Conservation (phyloP, 352 stramenopile genomes). For the Thraustotheca clavata region DNA sequence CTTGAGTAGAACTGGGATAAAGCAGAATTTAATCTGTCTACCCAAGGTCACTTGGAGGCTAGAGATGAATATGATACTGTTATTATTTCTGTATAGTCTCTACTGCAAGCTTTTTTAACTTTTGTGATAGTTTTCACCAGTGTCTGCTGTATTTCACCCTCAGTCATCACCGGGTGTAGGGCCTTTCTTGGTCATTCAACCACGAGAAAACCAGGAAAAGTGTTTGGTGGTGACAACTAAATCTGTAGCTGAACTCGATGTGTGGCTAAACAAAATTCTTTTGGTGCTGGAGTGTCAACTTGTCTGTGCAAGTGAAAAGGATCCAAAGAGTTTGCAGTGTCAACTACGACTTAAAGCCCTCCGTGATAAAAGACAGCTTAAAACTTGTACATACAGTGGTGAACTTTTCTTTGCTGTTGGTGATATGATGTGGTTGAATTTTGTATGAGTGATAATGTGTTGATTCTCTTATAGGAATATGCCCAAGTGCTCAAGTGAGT, state of each 20-base stretch:
- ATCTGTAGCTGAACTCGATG: not conserved
- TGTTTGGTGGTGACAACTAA: constrained; percentile 5
- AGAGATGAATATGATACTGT: not conserved
- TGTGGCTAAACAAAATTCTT: constrained; percentile 5
- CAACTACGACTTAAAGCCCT: constrained; percentile 13
- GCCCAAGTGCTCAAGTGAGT: not conserved
- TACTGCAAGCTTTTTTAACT: not conserved
- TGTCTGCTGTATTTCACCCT: not conserved
- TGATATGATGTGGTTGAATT: constrained; percentile 7
- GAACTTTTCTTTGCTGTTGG: constrained; percentile 8
- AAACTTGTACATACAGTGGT: not conserved
- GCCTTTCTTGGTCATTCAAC: not conserved
- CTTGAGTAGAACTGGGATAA: no score
- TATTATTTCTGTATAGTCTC: not conserved
- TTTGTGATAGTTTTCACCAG: not conserved
- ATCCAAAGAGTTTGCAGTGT: not conserved
- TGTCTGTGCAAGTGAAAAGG: not conserved
- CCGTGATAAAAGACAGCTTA: not conserved
- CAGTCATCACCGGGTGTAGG: not conserved
- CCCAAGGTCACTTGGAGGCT: no score
- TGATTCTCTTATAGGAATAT: no score
- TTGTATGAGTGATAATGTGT: no score
- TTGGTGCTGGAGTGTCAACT: not conserved
- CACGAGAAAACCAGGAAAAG: not conserved
- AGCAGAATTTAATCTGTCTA: no score